Conservation (phyloP, 306 rosid species). For the Cucumis hystrix region DNA sequence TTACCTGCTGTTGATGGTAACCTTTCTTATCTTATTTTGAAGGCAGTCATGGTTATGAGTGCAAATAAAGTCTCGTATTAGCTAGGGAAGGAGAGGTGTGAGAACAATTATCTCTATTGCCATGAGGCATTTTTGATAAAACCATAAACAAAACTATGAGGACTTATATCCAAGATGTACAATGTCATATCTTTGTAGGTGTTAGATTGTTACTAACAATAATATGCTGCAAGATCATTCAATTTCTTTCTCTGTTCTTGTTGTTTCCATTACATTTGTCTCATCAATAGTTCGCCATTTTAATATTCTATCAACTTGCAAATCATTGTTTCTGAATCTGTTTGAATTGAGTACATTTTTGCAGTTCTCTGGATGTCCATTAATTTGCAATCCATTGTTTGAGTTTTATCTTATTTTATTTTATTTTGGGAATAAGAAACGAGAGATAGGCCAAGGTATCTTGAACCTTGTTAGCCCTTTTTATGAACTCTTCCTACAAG, state of each 20-base stretch:
- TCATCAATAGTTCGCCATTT: not conserved
- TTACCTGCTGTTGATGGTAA: constrained; percentile 90
- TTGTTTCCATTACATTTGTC: not conserved
- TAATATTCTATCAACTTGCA: not conserved
- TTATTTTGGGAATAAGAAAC: not conserved
- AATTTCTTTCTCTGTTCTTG: not conserved
- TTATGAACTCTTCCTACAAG: not conserved
- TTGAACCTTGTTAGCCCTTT: not conserved
- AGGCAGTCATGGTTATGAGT: not conserved
- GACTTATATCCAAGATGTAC: too few relatives aligned
- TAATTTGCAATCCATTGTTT: not conserved
- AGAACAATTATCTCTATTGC: too few relatives aligned
- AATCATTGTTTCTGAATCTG: not conserved
- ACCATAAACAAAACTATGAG: too few relatives aligned
- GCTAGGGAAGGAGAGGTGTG: too few relatives aligned
- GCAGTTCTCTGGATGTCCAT: not conserved
- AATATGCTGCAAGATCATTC: not conserved
- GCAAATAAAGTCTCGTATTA: too few relatives aligned
- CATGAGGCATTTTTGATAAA: too few relatives aligned
- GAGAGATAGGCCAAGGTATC: not conserved
- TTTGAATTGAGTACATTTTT: not conserved
- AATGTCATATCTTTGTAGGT: too few relatives aligned
- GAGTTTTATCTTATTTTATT: not conserved
- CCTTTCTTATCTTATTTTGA: constrained; percentile 3
- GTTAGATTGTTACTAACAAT: not conserved